These are phyloP conservation scores for Phytophthora quininea DNA, from an alignment of 352 stramenopile genomes.

Conservation along the genomic window DNA sequence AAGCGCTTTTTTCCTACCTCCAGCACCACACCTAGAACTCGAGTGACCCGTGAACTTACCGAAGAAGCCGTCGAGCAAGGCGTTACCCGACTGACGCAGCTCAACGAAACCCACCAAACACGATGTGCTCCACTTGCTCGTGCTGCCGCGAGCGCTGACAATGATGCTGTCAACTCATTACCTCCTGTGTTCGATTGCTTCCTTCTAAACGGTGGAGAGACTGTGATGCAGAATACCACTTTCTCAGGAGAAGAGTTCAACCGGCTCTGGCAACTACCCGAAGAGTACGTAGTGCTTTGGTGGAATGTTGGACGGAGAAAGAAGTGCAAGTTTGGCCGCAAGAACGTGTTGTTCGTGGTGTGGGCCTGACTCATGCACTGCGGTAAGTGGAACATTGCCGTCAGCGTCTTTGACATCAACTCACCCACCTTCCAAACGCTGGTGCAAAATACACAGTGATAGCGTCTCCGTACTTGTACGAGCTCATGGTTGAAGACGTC, in stretches of 20 bases:
- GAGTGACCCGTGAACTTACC: no score
- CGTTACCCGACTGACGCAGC: not conserved
- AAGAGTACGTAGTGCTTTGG: not conserved
- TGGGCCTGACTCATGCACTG: not conserved
- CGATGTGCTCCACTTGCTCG: not conserved
- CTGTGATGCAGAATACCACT: not conserved
- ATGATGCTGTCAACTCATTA: conserved; percentile 1
- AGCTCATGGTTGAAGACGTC: not conserved
- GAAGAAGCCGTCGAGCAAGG: not conserved
- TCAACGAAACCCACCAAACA: conserved; percentile 28
- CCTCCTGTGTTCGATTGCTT: conserved; percentile 11
- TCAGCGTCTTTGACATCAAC: not conserved
- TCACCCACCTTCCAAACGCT: conserved; percentile 1
- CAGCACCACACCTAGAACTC: no score
- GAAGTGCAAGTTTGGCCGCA: not conserved
- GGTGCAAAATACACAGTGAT: not conserved
- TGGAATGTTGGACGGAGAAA: conserved; percentile 2
- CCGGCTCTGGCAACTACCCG: not conserved
- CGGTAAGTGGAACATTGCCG: conserved; percentile 5
- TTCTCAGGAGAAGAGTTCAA: conserved; percentile 1
- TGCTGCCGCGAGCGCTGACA: conserved; percentile 3
- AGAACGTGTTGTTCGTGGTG: conserved; percentile 4
- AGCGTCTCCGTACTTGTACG: conserved; percentile 7
- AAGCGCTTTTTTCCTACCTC: no score
- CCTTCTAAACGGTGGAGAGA: not conserved